Base-by-base conservation (phyloP, 2,329 filamentous ascomycete genomes). In the Colletotrichum tropicicola region DNA sequence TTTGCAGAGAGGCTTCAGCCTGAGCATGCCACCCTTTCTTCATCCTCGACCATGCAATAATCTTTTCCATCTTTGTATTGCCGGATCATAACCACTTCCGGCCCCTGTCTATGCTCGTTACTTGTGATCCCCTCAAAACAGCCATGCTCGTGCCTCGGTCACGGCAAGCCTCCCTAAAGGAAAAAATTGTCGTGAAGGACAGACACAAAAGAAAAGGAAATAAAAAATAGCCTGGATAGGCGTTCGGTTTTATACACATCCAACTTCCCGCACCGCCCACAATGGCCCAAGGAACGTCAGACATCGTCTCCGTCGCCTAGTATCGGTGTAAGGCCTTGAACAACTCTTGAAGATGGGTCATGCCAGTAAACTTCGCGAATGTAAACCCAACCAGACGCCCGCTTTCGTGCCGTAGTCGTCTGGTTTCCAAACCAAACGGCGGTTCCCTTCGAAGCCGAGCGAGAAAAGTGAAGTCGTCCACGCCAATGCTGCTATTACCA, bases 21-120 rank as follows among this genome's bases (percentile, higher is more conserved):
- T 45, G 57, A 55, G 44, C 44, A 56, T 65, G 39, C 52, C 32
- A 47, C 59, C 45, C 52, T 27, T 27, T 58, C 35, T 55, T 61
- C 51, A 15, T 58, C 45, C 52, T 25, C 52, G 47, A 41, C 59
- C 52, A 57, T 64, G 63, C 63, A 52, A 28, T 66, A 64, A 66
- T 57, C 59, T 67, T 58, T 28, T 32, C 57, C 62, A 54, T 60
- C 59, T 52, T 55, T 67, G 64, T 68, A 67, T 68, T 68, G 66
- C 55, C 59, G 57, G 48, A 51, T 60, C 47, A 54, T 55, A 52
- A 52, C 44, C 59, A 44, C 51, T 51, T 39, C 65, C 64, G 45
- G 56, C 55, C 59, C 63, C 23, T 68, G 66, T 68, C 66, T 68
- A 68, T 68, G 66, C 59, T 68, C 65, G 55, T 68, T 65, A 63